Evolutionary conservation across 2,329 filamentous ascomycete species (phyloP).

Genomic region (Rachicladosporium sp.): DNA sequence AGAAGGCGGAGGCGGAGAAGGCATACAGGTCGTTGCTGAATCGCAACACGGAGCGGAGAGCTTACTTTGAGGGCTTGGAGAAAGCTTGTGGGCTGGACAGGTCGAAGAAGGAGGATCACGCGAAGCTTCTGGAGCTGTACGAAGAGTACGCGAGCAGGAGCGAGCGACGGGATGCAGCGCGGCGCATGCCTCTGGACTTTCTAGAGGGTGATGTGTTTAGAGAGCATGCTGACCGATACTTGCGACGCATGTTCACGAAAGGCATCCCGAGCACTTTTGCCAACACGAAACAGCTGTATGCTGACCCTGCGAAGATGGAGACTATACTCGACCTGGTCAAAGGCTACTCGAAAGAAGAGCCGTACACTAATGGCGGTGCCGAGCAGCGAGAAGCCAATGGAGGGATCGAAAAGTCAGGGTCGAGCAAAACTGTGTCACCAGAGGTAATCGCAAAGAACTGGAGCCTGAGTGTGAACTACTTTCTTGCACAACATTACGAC

Average conservation of each 20-base stretch:
- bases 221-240: slow-evolving; percentile 62
- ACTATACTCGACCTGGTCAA: slow-evolving; percentile 63
- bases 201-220: slow-evolving; percentile 71
- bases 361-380: slow-evolving; percentile 16
- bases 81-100: slow-evolving; percentile 52
- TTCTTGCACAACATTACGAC: slow-evolving; percentile 94
- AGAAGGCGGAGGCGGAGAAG: slow-evolving; percentile 65
- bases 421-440: slow-evolving; percentile 29
- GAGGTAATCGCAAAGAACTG: slow-evolving; percentile 47
- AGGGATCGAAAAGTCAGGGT: slow-evolving; percentile 26
- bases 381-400: slow-evolving; percentile 16
- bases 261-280: slow-evolving; percentile 93
- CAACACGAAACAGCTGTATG: slow-evolving; percentile 89
- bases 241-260: slow-evolving; percentile 76
- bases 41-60: slow-evolving; percentile 75
- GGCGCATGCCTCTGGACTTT: slow-evolving; percentile 81
- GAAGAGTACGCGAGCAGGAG: slow-evolving; percentile 70
- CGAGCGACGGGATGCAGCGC: slow-evolving; percentile 71
- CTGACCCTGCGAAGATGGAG: slow-evolving; percentile 63
- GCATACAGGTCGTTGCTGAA: slow-evolving; percentile 73
- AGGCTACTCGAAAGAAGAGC: slow-evolving; percentile 49
- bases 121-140: slow-evolving; percentile 65
- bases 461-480: slow-evolving; percentile 73
- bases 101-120: slow-evolving; percentile 50
- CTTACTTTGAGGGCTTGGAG: slow-evolving; percentile 72